Percentiles rank a stretch among this genome's conserved stretches.
Evolutionary conservation across 164 flowering plant species (phyloP).

Genomic region (Magnolia kwangsiensis): DNA sequence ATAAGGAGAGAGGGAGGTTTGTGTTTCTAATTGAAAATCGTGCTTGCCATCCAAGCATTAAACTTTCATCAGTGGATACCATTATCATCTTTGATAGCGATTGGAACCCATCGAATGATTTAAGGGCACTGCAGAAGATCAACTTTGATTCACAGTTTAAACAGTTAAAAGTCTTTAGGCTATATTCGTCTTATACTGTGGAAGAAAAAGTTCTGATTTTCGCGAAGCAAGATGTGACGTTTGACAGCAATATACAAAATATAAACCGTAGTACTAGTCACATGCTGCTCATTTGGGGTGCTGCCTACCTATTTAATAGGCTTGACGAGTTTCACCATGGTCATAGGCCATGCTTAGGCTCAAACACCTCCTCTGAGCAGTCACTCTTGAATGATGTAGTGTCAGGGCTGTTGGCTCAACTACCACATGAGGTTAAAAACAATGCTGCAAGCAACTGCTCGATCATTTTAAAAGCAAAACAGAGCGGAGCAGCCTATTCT

Average conservation of each 20-base stretch:
- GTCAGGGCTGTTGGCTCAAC: constrained; percentile 41
- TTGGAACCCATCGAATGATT: constrained; percentile 76
- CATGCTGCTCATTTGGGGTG: constrained; percentile 76
- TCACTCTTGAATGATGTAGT: constrained; percentile 35
- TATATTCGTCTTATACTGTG: constrained; percentile 67
- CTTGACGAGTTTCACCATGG: constrained; percentile 58
- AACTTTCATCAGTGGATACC: constrained; percentile 61
- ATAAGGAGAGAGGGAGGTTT: constrained; percentile 58
- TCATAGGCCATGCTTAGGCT: constrained; percentile 5
- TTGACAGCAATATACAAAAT: constrained; percentile 41
- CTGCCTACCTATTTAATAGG: constrained; percentile 48
- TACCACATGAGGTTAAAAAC: constrained; percentile 25
- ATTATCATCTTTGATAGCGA: constrained; percentile 72
- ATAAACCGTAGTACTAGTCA: constrained; percentile 36
- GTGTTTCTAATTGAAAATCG: constrained; percentile 73
- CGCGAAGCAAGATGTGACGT: constrained; percentile 42
- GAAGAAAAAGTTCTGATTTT: constrained; percentile 70
- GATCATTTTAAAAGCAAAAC: constrained; percentile 37
- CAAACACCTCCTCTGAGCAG: constrained; percentile 23
- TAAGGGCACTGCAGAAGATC: constrained; percentile 61
- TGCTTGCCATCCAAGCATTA: constrained; percentile 75
- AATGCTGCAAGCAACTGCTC: constrained; percentile 17
- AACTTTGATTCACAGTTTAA: constrained; percentile 50
- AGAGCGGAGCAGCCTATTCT: constrained; percentile 33
- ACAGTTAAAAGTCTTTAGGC: constrained; percentile 61